Evolutionary conservation across 805 yeast species (phyloP).

Genomic region (Kuraishia hungarica): DNA sequence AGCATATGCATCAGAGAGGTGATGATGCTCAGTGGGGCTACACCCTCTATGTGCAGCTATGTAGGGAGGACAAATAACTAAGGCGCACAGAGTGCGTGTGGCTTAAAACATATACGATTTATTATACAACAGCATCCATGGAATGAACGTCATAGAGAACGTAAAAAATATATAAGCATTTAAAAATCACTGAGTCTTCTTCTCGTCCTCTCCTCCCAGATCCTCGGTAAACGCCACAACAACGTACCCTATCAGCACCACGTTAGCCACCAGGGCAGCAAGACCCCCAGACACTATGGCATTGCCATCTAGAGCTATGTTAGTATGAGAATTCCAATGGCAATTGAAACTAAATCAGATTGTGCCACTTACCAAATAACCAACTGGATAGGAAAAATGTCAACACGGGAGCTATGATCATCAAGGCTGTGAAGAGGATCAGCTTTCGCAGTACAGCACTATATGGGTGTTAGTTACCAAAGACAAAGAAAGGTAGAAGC

Average conservation of each 20-base stretch:
- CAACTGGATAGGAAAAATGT: constrained; percentile 53
- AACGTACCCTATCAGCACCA: constrained; percentile 66
- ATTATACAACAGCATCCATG: background rate
- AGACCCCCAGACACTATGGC: constrained; percentile 68
- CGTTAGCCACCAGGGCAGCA: constrained; percentile 71
- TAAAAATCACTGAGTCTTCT: background rate
- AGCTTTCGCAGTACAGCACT: constrained; percentile 62
- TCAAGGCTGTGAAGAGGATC: constrained; percentile 65
- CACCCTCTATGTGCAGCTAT: background rate
- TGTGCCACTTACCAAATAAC: constrained; percentile 15
- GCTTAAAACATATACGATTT: background rate
- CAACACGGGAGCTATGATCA: constrained; percentile 60
- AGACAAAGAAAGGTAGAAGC: background rate
- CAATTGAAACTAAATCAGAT: background rate
- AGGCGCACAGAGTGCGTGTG: background rate
- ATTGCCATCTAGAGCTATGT: constrained; percentile 24
- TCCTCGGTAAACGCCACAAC: constrained; percentile 71
- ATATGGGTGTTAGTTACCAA: constrained; percentile 3
- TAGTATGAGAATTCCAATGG: background rate
- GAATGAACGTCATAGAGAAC: background rate
- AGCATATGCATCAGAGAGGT: background rate
- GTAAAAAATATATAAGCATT: background rate
- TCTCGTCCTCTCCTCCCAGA: constrained; percentile 4
- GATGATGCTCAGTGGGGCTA: background rate
- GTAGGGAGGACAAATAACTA: background rate